Evolutionary conservation across 176 grass and related monocot genomes (phyloP).

Genomic region (Oryza meridionalis): DNA sequence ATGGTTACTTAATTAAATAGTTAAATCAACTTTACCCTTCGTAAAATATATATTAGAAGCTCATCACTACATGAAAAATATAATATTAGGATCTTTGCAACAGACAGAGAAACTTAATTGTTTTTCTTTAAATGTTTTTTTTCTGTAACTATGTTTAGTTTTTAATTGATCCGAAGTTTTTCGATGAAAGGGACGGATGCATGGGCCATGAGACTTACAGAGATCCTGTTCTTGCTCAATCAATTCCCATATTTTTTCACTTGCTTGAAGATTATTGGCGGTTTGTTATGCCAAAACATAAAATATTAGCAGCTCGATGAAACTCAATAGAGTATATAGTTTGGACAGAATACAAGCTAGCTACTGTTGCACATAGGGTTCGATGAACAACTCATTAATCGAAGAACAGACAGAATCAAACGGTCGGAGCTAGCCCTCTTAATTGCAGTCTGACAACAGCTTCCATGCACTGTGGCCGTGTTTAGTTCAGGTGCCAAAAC

Average conservation of each 20-base stretch:
- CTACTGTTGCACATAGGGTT: constrained; percentile 58
- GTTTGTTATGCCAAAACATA: not conserved
- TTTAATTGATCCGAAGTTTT: not conserved
- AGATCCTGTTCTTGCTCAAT: not conserved
- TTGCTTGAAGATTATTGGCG: not conserved
- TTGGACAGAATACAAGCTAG: constrained; percentile 80
- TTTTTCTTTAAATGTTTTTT: not conserved
- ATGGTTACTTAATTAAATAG: too few species aligned
- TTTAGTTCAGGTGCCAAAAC: too few species aligned
- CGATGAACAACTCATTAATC: constrained; percentile 51
- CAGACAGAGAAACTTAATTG: not conserved
- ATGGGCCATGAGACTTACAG: not conserved
- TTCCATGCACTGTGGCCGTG: not conserved
- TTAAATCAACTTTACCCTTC: too few species aligned
- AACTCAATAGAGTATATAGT: constrained; percentile 55
- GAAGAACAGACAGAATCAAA: constrained; percentile 75
- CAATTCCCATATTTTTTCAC: not conserved
- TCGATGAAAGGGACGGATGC: not conserved
- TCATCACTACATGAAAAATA: too few species aligned
- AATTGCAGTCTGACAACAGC: constrained; percentile 72
- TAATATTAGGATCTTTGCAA: too few species aligned
- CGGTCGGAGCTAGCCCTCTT: constrained; percentile 54
- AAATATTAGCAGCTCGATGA: constrained; percentile 16
- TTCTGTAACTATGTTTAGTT: not conserved
- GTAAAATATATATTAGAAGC: too few species aligned